Conservation (phyloP, 2,329 filamentous ascomycete genomes). For the Penicillium psychrosexuale region DNA sequence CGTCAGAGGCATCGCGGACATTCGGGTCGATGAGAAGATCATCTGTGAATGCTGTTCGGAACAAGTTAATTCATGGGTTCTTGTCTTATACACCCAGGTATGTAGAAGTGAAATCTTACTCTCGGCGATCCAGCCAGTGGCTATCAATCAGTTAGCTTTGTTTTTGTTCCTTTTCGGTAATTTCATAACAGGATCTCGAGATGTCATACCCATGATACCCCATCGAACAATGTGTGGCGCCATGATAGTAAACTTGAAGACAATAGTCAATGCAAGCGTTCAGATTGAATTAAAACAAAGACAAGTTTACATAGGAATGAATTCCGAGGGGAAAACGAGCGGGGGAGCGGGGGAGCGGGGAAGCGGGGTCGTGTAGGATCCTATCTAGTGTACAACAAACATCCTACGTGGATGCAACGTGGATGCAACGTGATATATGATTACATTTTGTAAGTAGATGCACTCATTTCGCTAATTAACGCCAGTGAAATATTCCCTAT, state of each 20-base stretch:
- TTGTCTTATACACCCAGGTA: conserved; percentile 2
- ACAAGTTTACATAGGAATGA: neutral
- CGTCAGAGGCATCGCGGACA: conserved; percentile 65
- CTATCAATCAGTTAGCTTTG: conserved; percentile 29
- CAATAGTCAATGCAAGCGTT: neutral
- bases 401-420: too few species aligned
- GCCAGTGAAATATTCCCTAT: conserved; percentile 3
- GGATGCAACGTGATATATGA: neutral
- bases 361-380: neutral
- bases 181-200: neutral
- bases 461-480: conserved; percentile 7
- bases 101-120: conserved; percentile 24
- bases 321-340: conserved; percentile 3
- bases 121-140: conserved; percentile 45
- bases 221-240: conserved; percentile 39
- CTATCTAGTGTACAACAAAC: neutral
- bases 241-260: conserved; percentile 20
- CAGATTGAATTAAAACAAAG: neutral
- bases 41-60: conserved; percentile 59
- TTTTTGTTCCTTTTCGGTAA: neutral
- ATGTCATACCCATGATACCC: conserved; percentile 44
- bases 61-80: neutral
- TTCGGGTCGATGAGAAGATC: conserved; percentile 74
- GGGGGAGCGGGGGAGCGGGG: conserved; percentile 31
- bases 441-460: neutral